phyloP scores from a whole-genome alignment of 495 filamentous ascomycete genomes.

The Acidomyces sp. region DNA sequence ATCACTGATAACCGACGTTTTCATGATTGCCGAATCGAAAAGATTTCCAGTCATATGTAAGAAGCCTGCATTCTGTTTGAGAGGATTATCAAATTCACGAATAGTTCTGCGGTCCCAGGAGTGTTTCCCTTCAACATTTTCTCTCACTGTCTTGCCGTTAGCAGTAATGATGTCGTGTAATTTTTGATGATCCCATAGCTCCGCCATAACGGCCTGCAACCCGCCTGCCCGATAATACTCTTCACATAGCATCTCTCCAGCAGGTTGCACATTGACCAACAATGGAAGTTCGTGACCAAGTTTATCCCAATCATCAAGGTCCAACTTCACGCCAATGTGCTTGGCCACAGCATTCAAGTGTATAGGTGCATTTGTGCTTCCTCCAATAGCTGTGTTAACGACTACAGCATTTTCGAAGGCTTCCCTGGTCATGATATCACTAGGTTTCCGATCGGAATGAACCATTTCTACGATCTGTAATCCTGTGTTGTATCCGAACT shows the following conservation, averaged over 20 bases:
- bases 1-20: conserved; percentile 41
- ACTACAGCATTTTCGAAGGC: conserved; percentile 45
- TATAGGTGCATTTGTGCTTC: conserved; percentile 45
- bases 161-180: conserved; percentile 32
- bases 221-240: conserved; percentile 43
- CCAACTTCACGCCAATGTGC: conserved; percentile 39
- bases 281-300: conserved; percentile 38
- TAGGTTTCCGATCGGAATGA: conserved; percentile 39
- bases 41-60: conserved; percentile 38
- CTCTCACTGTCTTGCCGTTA: conserved; percentile 17
- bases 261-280: conserved; percentile 42
- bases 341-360: conserved; percentile 44
- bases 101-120: conserved; percentile 28
- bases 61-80: conserved; percentile 39
- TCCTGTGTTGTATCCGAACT: conserved; percentile 43
- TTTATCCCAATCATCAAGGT: conserved; percentile 41
- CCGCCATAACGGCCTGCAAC: conserved; percentile 41
- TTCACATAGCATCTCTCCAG: conserved; percentile 39
- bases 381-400: conserved; percentile 41
- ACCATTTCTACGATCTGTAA: conserved; percentile 44
- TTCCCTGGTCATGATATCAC: conserved; percentile 42
- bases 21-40: conserved; percentile 45
- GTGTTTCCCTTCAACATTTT: conserved; percentile 11
- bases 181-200: conserved; percentile 37
- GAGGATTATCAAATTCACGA: conserved; percentile 33